These are phyloP conservation scores for Pichia kudriavzevii DNA, from an alignment of 1,139 yeast species.

Conservation along the genomic window DNA sequence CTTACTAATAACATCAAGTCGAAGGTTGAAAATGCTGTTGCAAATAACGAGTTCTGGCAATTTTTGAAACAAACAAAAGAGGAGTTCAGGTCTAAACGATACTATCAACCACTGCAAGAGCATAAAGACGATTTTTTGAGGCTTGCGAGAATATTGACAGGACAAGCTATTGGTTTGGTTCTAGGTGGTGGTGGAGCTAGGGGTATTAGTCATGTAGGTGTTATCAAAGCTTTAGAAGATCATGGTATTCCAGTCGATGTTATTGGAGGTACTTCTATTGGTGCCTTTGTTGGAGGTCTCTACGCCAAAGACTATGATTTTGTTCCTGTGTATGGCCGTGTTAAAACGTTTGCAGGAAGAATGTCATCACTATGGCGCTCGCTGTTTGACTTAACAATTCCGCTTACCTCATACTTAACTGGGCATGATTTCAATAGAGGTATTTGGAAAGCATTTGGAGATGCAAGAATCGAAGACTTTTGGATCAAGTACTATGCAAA, in stretches of 20 bases:
- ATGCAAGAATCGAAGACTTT: conserved; percentile 86
- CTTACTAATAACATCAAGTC: conserved; percentile 21
- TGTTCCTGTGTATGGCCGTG: conserved; percentile 84
- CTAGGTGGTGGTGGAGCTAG: conserved; percentile 98
- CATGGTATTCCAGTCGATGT: conserved; percentile 90
- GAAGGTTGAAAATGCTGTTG: conserved; percentile 24
- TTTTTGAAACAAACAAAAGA: conserved; percentile 22
- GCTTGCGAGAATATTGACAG: conserved; percentile 80
- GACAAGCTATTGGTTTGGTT: conserved; percentile 89
- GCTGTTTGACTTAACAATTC: conserved; percentile 78
- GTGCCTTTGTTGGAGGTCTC: conserved; percentile 90
- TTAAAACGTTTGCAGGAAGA: conserved; percentile 79
- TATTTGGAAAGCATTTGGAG: conserved; percentile 92
- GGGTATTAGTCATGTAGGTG: conserved; percentile 88
- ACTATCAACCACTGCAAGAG: conserved; percentile 42
- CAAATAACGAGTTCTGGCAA: conserved; percentile 25
- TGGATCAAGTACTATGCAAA: conserved; percentile 88
- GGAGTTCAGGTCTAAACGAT: conserved; percentile 20
- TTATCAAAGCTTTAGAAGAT: conserved; percentile 87
- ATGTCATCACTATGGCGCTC: conserved; percentile 84
- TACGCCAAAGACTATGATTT: conserved; percentile 89
- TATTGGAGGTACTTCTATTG: conserved; percentile 95
- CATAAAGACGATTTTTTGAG: conserved; percentile 87
- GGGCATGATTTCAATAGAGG: conserved; percentile 97
- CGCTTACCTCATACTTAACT: conserved; percentile 88